phyloP scores from a whole-genome alignment of 2,329 filamentous ascomycete genomes.

The Trichoderma atroviride region DNA sequence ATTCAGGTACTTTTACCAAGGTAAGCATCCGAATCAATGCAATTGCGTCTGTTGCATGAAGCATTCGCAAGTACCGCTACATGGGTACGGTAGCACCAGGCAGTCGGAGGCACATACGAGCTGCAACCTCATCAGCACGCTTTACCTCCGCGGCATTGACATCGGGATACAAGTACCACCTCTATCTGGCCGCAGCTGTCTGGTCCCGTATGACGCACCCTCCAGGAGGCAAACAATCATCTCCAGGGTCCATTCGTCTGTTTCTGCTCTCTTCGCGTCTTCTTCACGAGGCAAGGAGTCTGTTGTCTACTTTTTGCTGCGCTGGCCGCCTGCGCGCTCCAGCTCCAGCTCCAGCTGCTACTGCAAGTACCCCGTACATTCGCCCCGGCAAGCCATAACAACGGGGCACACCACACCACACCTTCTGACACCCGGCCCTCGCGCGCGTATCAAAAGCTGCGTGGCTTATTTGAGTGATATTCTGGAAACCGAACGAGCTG shows the following conservation, averaged over 20 bases:
- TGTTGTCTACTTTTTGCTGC: background rate
- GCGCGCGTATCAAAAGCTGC: slow-evolving; percentile 15
- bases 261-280: background rate
- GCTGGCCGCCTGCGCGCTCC: background rate
- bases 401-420: slow-evolving; percentile 5
- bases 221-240: slow-evolving; percentile 12
- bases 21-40: background rate
- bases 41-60: background rate
- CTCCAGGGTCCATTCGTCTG: background rate
- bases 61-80: background rate
- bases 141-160: slow-evolving; percentile 2
- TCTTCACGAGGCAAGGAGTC: background rate
- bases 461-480: slow-evolving; percentile 25
- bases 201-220: slow-evolving; percentile 16
- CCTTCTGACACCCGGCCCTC: slow-evolving; percentile 9
- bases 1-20: background rate
- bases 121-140: background rate
- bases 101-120: background rate
- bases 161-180: background rate
- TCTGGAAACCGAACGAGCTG: slow-evolving; percentile 14
- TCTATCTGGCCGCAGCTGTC: background rate
- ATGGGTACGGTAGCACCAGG: background rate
- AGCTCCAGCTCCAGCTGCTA: background rate
- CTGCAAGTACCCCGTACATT: slow-evolving; percentile 11
- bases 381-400: slow-evolving; percentile 12